Conservation (phyloP, 2,329 filamentous ascomycete species). For the Didymosphaeria variabile region DNA sequence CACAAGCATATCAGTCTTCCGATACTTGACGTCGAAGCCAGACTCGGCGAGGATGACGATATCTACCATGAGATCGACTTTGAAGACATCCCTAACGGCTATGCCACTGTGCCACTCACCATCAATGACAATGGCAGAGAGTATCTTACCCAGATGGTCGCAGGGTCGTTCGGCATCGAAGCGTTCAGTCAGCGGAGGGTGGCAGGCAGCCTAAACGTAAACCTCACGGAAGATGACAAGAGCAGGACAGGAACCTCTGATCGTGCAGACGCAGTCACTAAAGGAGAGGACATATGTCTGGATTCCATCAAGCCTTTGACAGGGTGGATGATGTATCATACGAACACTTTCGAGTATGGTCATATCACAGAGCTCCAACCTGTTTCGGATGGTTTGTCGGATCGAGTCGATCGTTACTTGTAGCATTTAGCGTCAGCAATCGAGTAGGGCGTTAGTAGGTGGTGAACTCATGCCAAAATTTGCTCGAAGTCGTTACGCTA, state of each 20-base stretch:
- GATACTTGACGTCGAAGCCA: no score
- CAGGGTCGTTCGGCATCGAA: constrained; percentile 7
- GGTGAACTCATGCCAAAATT: no score
- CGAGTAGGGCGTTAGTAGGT: background rate
- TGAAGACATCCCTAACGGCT: background rate
- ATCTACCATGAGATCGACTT: background rate
- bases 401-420: background rate
- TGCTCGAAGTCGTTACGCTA: no score
- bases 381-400: background rate
- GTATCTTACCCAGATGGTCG: background rate
- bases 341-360: background rate
- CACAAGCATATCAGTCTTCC: no score
- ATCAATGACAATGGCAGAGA: background rate
- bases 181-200: background rate
- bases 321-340: constrained; percentile 3
- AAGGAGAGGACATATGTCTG: background rate
- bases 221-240: background rate
- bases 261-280: background rate
- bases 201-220: no score
- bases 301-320: background rate
- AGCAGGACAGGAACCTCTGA: background rate
- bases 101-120: constrained; percentile 1
- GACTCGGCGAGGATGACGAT: background rate
- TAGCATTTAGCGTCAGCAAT: background rate
- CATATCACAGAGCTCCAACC: background rate